Evolutionary conservation across 768 basidiomycete species (phyloP).

Genomic region (Terana coerulea): DNA sequence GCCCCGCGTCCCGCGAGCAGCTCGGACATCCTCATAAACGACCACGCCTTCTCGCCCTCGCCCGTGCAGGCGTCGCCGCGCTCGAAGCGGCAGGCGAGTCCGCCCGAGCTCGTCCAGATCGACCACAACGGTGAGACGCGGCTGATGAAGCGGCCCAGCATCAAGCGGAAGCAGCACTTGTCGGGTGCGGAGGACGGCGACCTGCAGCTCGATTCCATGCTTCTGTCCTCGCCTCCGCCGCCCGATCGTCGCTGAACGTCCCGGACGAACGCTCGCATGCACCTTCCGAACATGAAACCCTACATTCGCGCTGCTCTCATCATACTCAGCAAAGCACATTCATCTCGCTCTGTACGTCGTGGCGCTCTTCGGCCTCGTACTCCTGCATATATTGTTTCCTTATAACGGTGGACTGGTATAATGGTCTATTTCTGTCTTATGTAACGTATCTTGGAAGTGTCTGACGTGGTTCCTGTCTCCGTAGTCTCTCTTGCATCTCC

Average conservation of each 20-base stretch:
- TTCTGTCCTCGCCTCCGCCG: background rate
- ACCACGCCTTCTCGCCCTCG: background rate
- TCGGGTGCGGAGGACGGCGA: conserved; percentile 18
- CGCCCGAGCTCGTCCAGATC: conserved; percentile 64
- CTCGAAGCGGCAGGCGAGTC: conserved; percentile 67
- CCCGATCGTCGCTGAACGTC: background rate
- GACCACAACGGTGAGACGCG: conserved; percentile 52
- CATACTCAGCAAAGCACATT: background rate
- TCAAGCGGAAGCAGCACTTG: conserved; percentile 43
- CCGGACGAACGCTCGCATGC: background rate
- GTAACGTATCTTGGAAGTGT: background rate
- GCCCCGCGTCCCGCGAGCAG: no score
- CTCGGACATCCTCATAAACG: no score
- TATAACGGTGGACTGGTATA: background rate
- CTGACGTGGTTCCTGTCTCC: background rate
- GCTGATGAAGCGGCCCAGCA: conserved; percentile 63
- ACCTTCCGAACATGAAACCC: no score
- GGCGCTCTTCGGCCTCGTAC: no score
- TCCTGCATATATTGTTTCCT: background rate
- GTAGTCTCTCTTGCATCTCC: background rate
- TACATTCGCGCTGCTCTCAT: background rate
- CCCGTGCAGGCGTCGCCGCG: conserved; percentile 20
- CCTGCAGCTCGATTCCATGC: background rate
- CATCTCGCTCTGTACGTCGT: background rate
- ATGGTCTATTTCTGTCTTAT: background rate